Evolutionary conservation across 2,329 filamentous ascomycete genomes (phyloP), one percentile per base, ranked within the genome.

Genomic region (Diaporthe capsici): DNA sequence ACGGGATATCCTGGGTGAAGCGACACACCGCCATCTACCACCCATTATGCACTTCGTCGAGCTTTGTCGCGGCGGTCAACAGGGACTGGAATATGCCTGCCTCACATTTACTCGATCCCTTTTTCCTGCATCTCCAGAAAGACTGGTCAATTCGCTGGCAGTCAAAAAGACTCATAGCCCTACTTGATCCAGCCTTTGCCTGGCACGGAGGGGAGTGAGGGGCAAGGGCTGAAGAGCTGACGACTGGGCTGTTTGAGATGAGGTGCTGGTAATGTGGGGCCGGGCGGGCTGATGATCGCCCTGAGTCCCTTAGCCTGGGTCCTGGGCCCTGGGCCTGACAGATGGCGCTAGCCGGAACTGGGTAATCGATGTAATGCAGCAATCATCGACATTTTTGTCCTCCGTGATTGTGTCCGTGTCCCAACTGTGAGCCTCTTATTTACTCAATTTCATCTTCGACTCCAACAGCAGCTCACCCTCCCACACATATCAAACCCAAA

Each of bases 261-360:
- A 51, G 28, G 28, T 67, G 63, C 63, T 67, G 28, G 9, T 34
- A 34, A 49, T 49, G 61, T 67, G 28, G 42, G 25, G 20, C 8
- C n/a, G 37, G 22, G 34, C 57, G 57, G 57, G 44, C 42, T 9
- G 25, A 65, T 67, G 42, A 60, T 60, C 57, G 20, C 57, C 57
- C 20, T 60, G 34, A 39, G 53, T 57, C 53, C 31, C 57, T 12
- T 39, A 42, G 6, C 15, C 17, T 8, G 20, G 61, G 9, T 1
- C 22, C 39, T 49, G 10, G 22, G n/a, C 20, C 31, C 65, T 20
- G 5, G 37, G 25, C 49, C 49, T 57, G 47, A 55, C 47, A 57
- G 71, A 65, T 73, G 42, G 17, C 17, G 47, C 71, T 73, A 73
- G 17, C 71, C 37, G 20, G 17, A 55, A 47, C 9, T n/a, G 28